phyloP scores from a whole-genome alignment of 2,329 filamentous ascomycete genomes.

The Colletotrichum cordylinicola region DNA sequence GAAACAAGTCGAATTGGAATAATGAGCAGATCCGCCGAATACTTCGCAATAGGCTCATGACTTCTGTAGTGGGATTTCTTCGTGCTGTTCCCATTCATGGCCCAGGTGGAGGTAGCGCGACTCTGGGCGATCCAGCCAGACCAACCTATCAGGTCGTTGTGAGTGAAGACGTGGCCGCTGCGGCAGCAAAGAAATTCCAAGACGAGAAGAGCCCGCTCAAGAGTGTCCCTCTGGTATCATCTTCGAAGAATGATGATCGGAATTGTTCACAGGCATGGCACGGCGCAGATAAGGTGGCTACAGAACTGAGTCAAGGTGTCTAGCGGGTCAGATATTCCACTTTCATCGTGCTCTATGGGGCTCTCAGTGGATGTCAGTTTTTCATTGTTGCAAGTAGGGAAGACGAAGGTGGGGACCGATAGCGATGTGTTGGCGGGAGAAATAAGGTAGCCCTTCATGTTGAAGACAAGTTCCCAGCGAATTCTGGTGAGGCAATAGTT shows the following conservation, averaged over 20 bases:
- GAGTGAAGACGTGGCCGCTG: background rate
- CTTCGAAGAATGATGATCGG: background rate
- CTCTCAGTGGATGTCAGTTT: background rate
- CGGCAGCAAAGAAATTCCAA: background rate
- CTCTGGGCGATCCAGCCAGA: background rate
- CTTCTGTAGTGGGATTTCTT: conserved; percentile 69
- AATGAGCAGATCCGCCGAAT: conserved; percentile 72
- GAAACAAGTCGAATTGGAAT: conserved; percentile 74
- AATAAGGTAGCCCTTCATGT: background rate
- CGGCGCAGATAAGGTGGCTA: background rate
- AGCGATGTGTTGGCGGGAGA: background rate
- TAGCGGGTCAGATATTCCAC: background rate
- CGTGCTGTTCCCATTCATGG: conserved; percentile 69
- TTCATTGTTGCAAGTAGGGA: background rate
- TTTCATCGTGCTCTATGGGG: background rate
- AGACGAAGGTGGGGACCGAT: too few relatives aligned
- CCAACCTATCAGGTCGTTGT: background rate
- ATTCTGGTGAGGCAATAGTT: too few relatives aligned
- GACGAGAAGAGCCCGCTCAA: background rate
- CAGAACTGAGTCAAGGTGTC: background rate
- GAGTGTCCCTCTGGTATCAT: background rate
- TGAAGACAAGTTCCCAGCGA: too few relatives aligned
- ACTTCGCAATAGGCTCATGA: conserved; percentile 75
- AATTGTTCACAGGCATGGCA: background rate
- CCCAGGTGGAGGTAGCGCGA: background rate